These are phyloP conservation scores for Pyrenochaeta sp. DNA, from an alignment of 2,329 filamentous ascomycete species.

Conservation along the genomic window DNA sequence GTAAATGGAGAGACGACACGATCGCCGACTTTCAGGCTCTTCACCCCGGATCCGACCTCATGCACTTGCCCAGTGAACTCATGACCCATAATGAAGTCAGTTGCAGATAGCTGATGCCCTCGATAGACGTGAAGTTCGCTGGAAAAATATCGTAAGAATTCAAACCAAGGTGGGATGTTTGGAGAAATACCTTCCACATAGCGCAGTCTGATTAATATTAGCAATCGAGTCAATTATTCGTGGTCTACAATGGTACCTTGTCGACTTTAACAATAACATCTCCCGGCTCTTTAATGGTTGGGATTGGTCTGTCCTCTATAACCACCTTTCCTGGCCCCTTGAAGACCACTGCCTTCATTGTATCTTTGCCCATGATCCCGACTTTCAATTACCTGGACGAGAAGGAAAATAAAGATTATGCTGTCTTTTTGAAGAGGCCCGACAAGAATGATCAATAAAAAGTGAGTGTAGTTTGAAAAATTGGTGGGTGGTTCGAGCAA, in stretches of 20 bases:
- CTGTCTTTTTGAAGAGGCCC: too few species aligned
- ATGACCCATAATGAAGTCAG: slow-evolving; percentile 77
- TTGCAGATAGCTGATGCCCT: slow-evolving; percentile 74
- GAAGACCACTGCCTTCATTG: slow-evolving; percentile 91
- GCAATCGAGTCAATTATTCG: background rate
- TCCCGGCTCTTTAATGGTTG: slow-evolving; percentile 71
- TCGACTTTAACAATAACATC: slow-evolving; percentile 86
- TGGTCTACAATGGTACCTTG: slow-evolving; percentile 51
- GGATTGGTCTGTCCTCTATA: slow-evolving; percentile 80
- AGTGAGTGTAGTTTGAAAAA: slow-evolving; percentile 6
- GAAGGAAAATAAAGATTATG: background rate
- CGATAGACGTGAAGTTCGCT: slow-evolving; percentile 89
- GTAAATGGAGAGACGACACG: slow-evolving; percentile 86
- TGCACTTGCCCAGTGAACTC: slow-evolving; percentile 84
- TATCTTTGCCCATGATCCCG: slow-evolving; percentile 28
- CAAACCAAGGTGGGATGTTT: background rate
- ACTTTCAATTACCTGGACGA: background rate
- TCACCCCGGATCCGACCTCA: slow-evolving; percentile 72
- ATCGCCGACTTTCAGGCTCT: slow-evolving; percentile 75
- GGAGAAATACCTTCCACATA: slow-evolving; percentile 80
- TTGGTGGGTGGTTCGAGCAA: slow-evolving; percentile 20
- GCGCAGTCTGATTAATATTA: slow-evolving; percentile 63
- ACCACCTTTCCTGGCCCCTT: slow-evolving; percentile 77
- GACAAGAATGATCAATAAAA: background rate
- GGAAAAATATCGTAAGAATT: slow-evolving; percentile 13